Evolutionary conservation across 2,329 filamentous ascomycete species (phyloP).

Genomic region (Fusarium tjaetaba): DNA sequence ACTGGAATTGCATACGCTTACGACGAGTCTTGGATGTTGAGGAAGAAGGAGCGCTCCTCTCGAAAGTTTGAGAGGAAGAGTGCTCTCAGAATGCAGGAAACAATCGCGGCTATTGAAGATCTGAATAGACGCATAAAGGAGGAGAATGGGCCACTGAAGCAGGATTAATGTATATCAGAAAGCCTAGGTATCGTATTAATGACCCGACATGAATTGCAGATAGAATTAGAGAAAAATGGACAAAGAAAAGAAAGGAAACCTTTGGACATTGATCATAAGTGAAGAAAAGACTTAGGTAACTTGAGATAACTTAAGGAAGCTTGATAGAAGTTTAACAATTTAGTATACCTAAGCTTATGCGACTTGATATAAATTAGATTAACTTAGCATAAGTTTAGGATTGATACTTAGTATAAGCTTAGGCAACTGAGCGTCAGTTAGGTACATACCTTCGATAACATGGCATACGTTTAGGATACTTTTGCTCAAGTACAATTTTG

Average conservation of each 20-base stretch:
- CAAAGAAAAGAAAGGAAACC: not conserved
- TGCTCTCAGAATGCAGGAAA: not conserved
- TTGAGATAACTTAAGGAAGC: not conserved
- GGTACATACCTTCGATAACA: not conserved
- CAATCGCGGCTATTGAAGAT: not conserved
- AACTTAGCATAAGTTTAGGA: not conserved
- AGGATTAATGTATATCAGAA: not conserved
- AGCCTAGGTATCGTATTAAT: constrained; percentile 25
- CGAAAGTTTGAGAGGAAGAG: constrained; percentile 12
- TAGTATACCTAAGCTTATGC: not conserved
- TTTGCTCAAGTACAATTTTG: not conserved
- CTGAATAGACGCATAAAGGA: not conserved
- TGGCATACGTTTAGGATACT: not conserved
- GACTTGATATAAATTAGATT: too few species aligned
- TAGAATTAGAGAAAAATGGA: constrained; percentile 33
- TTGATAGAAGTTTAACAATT: not conserved
- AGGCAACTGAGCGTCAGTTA: too few species aligned
- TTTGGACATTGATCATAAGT: not conserved
- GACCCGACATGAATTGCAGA: constrained; percentile 31
- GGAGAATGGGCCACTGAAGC: not conserved
- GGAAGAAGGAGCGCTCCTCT: constrained; percentile 1
- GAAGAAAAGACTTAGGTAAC: not conserved
- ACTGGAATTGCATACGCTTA: constrained; percentile 2
- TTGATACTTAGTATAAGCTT: not conserved
- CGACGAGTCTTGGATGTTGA: not conserved